Evolutionary conservation across 225 moss, liverwort and hornwort species (phyloP).

Genomic region (Thuidium tamariscinum): DNA sequence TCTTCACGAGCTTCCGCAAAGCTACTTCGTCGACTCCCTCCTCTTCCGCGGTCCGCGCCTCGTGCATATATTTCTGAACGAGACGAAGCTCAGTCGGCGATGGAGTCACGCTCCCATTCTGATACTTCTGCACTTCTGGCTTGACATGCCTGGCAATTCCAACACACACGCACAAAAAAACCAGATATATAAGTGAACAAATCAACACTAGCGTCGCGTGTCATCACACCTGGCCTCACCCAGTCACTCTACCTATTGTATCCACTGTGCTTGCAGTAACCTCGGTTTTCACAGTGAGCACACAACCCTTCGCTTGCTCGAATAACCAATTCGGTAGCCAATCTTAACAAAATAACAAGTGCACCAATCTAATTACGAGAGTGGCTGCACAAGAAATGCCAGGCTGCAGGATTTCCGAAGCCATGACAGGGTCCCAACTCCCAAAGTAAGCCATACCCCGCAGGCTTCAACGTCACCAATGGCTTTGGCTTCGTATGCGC

Average conservation of each 20-base stretch:
- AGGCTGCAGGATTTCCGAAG: neutral
- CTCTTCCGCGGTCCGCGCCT: neutral
- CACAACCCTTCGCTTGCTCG: neutral
- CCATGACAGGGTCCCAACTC: neutral
- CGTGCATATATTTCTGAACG: slow-evolving; percentile 14
- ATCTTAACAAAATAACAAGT: neutral
- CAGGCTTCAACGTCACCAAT: neutral
- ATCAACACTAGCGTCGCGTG: neutral
- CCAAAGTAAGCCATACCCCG: neutral
- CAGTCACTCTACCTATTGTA: neutral
- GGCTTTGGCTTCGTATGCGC: neutral
- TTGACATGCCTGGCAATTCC: slow-evolving; percentile 3
- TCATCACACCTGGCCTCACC: neutral
- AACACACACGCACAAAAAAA: neutral
- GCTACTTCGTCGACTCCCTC: slow-evolving; percentile 14
- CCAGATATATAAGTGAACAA: neutral
- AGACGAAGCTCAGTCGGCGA: slow-evolving; percentile 13
- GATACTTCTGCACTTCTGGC: neutral
- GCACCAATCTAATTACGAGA: neutral
- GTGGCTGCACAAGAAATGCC: neutral
- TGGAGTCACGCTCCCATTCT: neutral
- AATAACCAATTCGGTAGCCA: neutral
- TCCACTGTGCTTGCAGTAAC: neutral
- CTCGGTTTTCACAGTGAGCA: neutral
- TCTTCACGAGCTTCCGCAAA: slow-evolving; percentile 14